Base-by-base conservation (phyloP, 495 filamentous ascomycete genomes). In the Hypoxylon subgilvum region DNA sequence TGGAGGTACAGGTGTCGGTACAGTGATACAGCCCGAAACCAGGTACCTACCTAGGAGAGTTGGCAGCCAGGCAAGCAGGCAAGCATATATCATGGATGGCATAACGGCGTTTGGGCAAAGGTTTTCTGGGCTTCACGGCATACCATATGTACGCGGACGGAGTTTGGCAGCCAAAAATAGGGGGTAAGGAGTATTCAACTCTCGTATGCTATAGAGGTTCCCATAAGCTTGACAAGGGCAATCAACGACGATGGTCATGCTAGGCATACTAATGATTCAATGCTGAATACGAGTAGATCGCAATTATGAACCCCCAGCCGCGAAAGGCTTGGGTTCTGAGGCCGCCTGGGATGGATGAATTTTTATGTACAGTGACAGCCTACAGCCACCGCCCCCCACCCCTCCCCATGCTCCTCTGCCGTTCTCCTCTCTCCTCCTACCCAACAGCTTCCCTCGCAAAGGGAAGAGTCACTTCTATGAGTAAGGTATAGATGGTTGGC, bases 271-370 rank as follows among this genome's bases (percentile, higher is more conserved):
- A 10, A 46, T 50, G 43, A 51, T 28, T 56, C 45, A n/a, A 51
- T 60, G 56, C 52, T 59, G 62, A 61, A 61, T 52, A 27, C 23
- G 23, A 38, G 40, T 28, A 41, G 49, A 57, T 65, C 44, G 32
- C 50, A 59, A 65, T 65, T 61, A 65, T 52, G 51, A 61, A 30
- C 51, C 52, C 25, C 44, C 27, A 13, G 22, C 32, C n/a, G n/a
- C n/a, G n/a, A n/a, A n/a, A n/a, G n/a, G n/a, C n/a, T n/a, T n/a
- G n/a, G n/a, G n/a, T n/a, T n/a, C n/a, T 47, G 50, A 65, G 45
- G 43, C 49, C 52, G 32, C 42, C 47, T 52, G 9, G 56, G 8
- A 50, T 21, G 44, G 56, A 13, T 54, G 17, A 45, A 35, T 31
- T 34, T 19, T 34, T 60, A 56, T 65, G 56, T 65, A 65, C 56